phyloP scores from a whole-genome alignment of 2,329 filamentous ascomycete species.

The Catunica adiposa region DNA sequence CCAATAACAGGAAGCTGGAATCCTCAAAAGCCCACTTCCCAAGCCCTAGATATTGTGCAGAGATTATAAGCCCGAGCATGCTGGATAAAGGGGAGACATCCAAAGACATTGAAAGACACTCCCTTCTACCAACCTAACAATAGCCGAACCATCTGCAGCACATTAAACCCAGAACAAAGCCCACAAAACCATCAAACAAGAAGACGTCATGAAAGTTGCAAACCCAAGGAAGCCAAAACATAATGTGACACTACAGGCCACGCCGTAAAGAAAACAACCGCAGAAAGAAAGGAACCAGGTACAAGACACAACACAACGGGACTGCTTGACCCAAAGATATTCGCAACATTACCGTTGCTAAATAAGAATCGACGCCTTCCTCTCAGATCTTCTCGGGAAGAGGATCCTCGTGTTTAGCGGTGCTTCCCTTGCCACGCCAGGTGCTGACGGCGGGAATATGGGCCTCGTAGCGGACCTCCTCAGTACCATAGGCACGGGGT shows the following conservation, averaged over 20 bases:
- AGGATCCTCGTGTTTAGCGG: constrained; percentile 68
- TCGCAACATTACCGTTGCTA: neutral
- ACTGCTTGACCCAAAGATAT: no score
- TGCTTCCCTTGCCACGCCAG: constrained; percentile 85
- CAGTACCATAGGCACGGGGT: constrained; percentile 81
- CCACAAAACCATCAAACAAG: neutral
- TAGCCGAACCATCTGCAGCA: neutral
- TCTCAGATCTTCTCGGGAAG: constrained; percentile 20
- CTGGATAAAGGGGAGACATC: no score
- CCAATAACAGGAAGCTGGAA: no score
- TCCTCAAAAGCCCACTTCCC: no score
- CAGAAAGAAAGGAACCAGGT: neutral
- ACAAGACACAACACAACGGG: neutral
- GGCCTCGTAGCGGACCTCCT: constrained; percentile 73
- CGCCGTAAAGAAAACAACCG: neutral
- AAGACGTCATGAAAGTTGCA: neutral
- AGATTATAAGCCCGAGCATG: no score
- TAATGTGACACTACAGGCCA: neutral
- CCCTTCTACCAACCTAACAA: no score
- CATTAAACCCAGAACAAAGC: constrained; percentile 10
- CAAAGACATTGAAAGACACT: no score
- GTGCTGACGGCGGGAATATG: constrained; percentile 93
- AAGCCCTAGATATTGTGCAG: no score
- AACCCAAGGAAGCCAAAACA: neutral
- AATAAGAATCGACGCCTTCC: neutral